Conservation (phyloP, 495 filamentous ascomycete genomes). For the Pseudevernia furfuracea region DNA sequence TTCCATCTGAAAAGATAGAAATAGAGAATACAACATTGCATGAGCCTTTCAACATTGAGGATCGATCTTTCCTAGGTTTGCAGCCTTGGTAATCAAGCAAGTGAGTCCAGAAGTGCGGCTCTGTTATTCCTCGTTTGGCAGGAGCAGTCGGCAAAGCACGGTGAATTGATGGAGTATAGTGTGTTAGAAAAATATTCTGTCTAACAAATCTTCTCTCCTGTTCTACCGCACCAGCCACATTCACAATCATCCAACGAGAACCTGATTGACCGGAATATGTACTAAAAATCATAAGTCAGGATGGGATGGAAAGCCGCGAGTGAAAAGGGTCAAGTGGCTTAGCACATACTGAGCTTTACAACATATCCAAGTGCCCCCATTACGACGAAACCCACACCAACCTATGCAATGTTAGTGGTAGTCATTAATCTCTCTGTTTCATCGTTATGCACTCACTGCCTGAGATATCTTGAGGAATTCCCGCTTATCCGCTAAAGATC, state of each 20-base stretch:
- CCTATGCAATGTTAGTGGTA: neutral
- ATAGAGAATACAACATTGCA: neutral
- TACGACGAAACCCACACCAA: slow-evolving; percentile 79
- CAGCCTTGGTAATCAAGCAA: neutral
- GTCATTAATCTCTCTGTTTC: neutral
- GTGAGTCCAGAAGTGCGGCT: neutral
- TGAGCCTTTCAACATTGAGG: neutral
- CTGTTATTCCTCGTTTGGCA: neutral
- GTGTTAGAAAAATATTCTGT: neutral
- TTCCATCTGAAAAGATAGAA: neutral
- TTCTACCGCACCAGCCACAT: neutral
- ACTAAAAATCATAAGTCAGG: slow-evolving; percentile 1
- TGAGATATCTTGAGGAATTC: slow-evolving; percentile 95
- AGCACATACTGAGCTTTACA: slow-evolving; percentile 66
- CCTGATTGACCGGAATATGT: slow-evolving; percentile 17
- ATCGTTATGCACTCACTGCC: slow-evolving; percentile 49
- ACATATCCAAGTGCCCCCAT: slow-evolving; percentile 74
- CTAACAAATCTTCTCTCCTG: neutral
- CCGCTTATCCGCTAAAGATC: slow-evolving; percentile 56
- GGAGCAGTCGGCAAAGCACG: neutral
- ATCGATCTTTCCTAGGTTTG: neutral
- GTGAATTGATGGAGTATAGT: neutral
- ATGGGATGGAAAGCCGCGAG: neutral
- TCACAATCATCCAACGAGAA: slow-evolving; percentile 9
- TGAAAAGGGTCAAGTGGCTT: neutral